Evolutionary conservation across 2,329 filamentous ascomycete species (phyloP).

Genomic region (Venturia nashicola): DNA sequence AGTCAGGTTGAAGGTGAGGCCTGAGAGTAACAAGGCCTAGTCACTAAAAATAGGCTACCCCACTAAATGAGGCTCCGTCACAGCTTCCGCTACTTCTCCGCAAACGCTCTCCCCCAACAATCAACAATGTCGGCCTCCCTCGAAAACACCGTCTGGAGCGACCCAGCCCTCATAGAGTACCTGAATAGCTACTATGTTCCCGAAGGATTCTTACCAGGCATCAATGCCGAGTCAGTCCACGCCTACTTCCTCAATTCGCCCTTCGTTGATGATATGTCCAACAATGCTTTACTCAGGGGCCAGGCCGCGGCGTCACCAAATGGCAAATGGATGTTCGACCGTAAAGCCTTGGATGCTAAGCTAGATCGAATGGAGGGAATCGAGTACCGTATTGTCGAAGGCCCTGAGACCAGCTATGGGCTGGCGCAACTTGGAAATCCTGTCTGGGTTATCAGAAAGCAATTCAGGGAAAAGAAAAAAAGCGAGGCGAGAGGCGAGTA

Average conservation of each 20-base stretch:
- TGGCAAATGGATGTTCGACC: constrained; percentile 34
- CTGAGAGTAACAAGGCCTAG: background rate
- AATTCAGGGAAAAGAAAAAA: constrained; percentile 34
- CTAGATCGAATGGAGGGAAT: constrained; percentile 43
- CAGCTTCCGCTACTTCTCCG: constrained; percentile 8
- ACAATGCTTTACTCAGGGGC: constrained; percentile 38
- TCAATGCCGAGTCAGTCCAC: constrained; percentile 27
- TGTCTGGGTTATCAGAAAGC: constrained; percentile 51
- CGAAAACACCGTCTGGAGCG: background rate
- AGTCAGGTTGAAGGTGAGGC: background rate
- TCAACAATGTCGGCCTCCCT: constrained; percentile 1
- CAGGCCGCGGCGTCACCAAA: constrained; percentile 37
- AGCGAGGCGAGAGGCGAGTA: background rate
- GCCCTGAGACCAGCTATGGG: constrained; percentile 36
- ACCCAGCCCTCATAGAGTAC: background rate
- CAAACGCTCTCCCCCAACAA: background rate
- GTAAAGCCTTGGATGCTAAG: constrained; percentile 42
- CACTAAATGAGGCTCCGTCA: constrained; percentile 22
- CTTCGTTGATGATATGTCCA: constrained; percentile 50
- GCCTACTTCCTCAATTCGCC: constrained; percentile 51
- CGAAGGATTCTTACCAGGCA: background rate
- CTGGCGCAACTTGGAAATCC: constrained; percentile 25
- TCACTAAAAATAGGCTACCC: background rate
- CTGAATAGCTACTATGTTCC: background rate
- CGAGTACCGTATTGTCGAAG: constrained; percentile 47